These are phyloP conservation scores for Magnusiomyces sp. DNA, from an alignment of 1,139 yeast genomes.

Conservation along the genomic window DNA sequence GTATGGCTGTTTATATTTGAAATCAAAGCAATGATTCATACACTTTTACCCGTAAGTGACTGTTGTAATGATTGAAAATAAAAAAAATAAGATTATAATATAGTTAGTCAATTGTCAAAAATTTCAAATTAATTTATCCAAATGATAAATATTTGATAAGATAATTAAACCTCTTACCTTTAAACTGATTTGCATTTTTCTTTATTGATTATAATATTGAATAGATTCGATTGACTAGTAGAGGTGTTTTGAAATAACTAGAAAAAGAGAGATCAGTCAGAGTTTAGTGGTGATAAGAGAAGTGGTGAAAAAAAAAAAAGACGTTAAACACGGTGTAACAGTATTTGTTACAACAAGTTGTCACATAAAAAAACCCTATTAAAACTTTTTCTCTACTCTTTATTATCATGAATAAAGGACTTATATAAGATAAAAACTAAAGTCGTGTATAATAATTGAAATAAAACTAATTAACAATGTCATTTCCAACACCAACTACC, in stretches of 20 bases:
- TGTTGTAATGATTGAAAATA: slow-evolving; percentile 14
- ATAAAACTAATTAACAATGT: not conserved
- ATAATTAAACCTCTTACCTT: slow-evolving; percentile 7
- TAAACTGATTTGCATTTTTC: slow-evolving; percentile 14
- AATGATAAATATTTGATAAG: not conserved
- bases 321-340: too few species aligned
- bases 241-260: too few species aligned
- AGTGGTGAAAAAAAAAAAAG: not conserved
- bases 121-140: not conserved
- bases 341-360: too few species aligned
- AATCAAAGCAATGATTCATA: slow-evolving; percentile 23
- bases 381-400: too few species aligned
- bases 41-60: slow-evolving; percentile 48
- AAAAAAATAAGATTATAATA: not conserved
- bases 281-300: not conserved
- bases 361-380: too few species aligned
- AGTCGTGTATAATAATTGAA: too few species aligned
- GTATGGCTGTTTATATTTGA: too few species aligned
- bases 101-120: slow-evolving; percentile 15
- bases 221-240: too few species aligned
- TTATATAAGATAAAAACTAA: too few species aligned
- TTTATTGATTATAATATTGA: too few species aligned
- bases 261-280: not conserved
- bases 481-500: slow-evolving; percentile 46
- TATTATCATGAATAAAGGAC: too few species aligned